Evolutionary conservation across 257 asterid species (phyloP).

Genomic region (Solanum appendiculatum): DNA sequence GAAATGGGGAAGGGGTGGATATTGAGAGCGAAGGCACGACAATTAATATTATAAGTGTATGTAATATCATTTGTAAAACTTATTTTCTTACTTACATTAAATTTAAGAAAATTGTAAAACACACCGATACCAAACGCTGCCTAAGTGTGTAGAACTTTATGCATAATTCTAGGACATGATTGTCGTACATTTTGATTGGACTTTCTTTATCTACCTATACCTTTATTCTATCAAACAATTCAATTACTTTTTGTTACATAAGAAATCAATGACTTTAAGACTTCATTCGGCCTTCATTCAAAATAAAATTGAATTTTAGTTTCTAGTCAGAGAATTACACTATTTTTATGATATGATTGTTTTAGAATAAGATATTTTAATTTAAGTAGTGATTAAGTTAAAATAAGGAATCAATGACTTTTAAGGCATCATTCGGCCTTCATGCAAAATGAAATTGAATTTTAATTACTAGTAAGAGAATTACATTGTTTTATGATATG

Average conservation of each 20-base stretch:
- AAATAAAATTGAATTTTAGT: not conserved
- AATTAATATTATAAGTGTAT: not conserved
- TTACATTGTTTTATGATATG: not conserved
- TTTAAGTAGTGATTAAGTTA: not conserved
- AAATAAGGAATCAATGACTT: not conserved
- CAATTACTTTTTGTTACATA: not conserved
- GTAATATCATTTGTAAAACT: not conserved
- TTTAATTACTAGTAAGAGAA: not conserved
- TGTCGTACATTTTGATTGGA: not conserved
- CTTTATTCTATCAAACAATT: not conserved
- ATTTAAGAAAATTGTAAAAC: not conserved
- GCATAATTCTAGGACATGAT: not conserved
- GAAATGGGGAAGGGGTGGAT: not conserved
- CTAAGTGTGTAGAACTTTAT: not conserved
- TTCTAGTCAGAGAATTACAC: not conserved
- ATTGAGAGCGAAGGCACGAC: not conserved
- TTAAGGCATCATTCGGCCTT: not conserved
- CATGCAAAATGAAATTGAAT: not conserved
- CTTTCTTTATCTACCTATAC: not conserved
- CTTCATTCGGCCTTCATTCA: not conserved
- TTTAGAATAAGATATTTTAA: too few species aligned
- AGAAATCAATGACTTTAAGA: not conserved
- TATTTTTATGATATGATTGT: not conserved
- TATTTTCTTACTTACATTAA: not conserved
- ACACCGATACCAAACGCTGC: not conserved